These are phyloP conservation scores for Paramecium bursaria DNA, from an alignment of 73 alveolate genomes.

Conservation along the genomic window DNA sequence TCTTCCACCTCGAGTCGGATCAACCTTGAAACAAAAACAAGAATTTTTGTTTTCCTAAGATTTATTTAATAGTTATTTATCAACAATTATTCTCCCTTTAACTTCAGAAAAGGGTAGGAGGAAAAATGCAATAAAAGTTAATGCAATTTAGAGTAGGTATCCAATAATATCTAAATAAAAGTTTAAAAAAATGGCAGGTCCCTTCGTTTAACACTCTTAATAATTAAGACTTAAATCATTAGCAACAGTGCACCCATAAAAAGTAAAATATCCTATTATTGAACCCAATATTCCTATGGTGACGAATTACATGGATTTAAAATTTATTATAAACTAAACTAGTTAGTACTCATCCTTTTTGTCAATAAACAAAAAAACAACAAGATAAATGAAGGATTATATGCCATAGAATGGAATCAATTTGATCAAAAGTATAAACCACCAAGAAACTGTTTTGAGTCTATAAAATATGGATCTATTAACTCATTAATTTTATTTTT, in stretches of 20 bases:
- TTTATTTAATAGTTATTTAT: neutral
- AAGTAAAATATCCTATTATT: slow-evolving; percentile 58
- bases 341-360: slow-evolving; percentile 59
- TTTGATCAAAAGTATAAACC: slow-evolving; percentile 8
- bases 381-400: slow-evolving; percentile 13
- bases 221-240: neutral
- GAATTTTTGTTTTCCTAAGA: too few relatives aligned
- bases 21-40: slow-evolving; percentile 30
- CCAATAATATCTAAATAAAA: slow-evolving; percentile 41
- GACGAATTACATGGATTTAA: slow-evolving; percentile 48
- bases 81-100: too few relatives aligned
- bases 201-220: slow-evolving; percentile 36
- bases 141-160: neutral
- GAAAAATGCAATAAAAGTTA: too few relatives aligned
- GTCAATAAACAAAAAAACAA: slow-evolving; percentile 33
- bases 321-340: slow-evolving; percentile 19
- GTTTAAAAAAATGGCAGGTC: slow-evolving; percentile 50
- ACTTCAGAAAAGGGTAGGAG: too few relatives aligned
- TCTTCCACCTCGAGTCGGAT: slow-evolving; percentile 56
- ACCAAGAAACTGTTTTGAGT: slow-evolving; percentile 42
- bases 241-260: slow-evolving; percentile 54
- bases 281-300: slow-evolving; percentile 45
- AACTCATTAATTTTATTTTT: neutral
- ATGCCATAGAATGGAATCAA: slow-evolving; percentile 59
- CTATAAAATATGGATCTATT: slow-evolving; percentile 28